Base-by-base conservation (phyloP, 352 stramenopile genomes). In the Globisporangium camurandrum region DNA sequence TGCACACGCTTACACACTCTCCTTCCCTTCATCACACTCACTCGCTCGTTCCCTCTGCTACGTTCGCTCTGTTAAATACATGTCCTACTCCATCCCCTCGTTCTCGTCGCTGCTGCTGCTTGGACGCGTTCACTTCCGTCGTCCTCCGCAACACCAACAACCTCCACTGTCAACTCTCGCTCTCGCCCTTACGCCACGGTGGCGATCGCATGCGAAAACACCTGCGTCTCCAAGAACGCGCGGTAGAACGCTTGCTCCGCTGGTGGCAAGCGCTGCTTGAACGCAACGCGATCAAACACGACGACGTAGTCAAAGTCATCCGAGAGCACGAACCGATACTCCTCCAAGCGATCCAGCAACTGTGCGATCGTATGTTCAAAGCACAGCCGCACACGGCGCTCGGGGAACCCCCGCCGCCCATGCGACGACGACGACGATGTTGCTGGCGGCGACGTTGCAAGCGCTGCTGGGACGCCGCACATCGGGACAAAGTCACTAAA, bases 241-340 rank as follows among this genome's bases (percentile, higher is more conserved):
- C 73, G 75, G 54, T 80, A 93, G 48, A 93, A 93, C 8, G 56
- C 60, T 45, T 75, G 64, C 31, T 89, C 77, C n/a, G 62, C 54
- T 5, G 64, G 23, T 3, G 71, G 73, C 34, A 88, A 51, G n/a
- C 56, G 60, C 31, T 61, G 69, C 37, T 89, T 49, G 57, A 88
- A 93, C 5, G 69, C 73, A 11, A 84, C 61, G 26, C 73, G 78
- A 49, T 93, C 82, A 55, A 93, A 93, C 40, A 93, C 82, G 34
- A 93, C 82, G 24, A 89, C 78, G 43, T 78, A 88, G 62, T 93
- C 82, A 47, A 90, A 89, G 56, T 93, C 82, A 54, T 93, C 82
- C 42, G 82, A 89, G 23, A 93, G 62, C 52, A 90, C 78, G 50
- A 89, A 93, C 28, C 82, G 78, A 52, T 84, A 91, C 54, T 87